phyloP scores from a whole-genome alignment of 2,329 filamentous ascomycete species.

The Xylaria sp. region DNA sequence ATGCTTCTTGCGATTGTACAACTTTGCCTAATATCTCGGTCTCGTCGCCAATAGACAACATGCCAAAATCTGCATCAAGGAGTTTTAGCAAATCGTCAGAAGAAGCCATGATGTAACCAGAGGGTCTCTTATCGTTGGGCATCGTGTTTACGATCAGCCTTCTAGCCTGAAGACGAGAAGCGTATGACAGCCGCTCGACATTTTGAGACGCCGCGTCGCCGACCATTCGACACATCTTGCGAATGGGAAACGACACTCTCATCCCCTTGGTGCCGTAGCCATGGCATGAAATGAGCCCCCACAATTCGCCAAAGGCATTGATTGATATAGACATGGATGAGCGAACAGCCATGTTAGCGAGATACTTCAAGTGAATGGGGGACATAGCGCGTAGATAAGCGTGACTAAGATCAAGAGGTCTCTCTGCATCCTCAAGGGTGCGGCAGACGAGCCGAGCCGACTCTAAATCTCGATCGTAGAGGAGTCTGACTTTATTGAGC shows the following conservation, averaged over 20 bases:
- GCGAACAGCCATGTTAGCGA: conserved; percentile 84
- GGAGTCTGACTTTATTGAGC: conserved; percentile 78
- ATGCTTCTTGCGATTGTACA: conserved; percentile 72
- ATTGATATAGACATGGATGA: conserved; percentile 94
- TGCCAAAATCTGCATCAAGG: conserved; percentile 81
- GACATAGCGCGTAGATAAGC: conserved; percentile 85
- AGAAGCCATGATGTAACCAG: conserved; percentile 84
- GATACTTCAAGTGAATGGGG: conserved; percentile 81
- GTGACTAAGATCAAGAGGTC: conserved; percentile 76
- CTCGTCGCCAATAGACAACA: conserved; percentile 80
- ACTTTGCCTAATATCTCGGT: conserved; percentile 76
- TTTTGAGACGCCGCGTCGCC: conserved; percentile 83
- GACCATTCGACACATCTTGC: conserved; percentile 85
- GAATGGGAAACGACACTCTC: conserved; percentile 86
- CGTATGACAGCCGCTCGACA: conserved; percentile 82
- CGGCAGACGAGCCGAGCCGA: conserved; percentile 80
- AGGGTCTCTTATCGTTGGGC: conserved; percentile 73
- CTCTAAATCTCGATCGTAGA: conserved; percentile 78
- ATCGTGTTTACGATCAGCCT: conserved; percentile 78
- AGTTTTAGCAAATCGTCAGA: conserved; percentile 79
- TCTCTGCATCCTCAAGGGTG: conserved; percentile 64
- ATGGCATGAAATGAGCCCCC: conserved; percentile 85
- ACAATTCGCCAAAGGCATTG: conserved; percentile 77
- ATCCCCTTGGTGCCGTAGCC: conserved; percentile 72
- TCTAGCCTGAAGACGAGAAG: conserved; percentile 74